Base-by-base conservation (phyloP, 768 basidiomycete genomes). In the Tulasnella sp. region DNA sequence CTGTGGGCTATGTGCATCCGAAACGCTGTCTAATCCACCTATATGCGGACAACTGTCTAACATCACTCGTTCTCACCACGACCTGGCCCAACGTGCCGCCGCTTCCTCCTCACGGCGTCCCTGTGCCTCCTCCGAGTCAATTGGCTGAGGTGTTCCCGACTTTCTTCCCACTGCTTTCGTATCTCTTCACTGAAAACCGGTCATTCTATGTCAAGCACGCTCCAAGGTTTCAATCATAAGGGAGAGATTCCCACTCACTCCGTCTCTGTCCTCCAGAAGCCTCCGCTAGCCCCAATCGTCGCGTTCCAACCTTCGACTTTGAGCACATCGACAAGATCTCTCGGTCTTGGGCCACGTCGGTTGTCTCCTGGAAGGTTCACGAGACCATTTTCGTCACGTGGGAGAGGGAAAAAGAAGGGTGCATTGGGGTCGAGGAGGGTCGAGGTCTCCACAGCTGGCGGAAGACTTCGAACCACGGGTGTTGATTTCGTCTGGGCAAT, bases 41-140 rank as follows among this genome's bases (percentile, higher is more conserved):
- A 38, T 38, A 38, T 7, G 34, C 5, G 34, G 15, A 15, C 15
- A 7, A 38, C 34, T 38, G 34, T 15, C 34, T 38, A 7, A 38
- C 34, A 38, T 38, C 15, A 38, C 34, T 38, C 34, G 34, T 15
- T 15, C 34, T 38, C 34, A 15, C 34, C 34, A 15, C 34, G 34
- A 7, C 34, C 34, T 7, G 34, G 34, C 34, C 34, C 34, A 15
- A 15, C 34, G 34, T 38, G 34, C 34, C 34, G 5, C 34, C 34
- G 34, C 34, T 38, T 38, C 45, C 69, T 64, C 62, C 71, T 73
- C 53, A 66, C 68, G 3, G 69, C 72, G 48, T 73, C 72, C 50
- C 72, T 65, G 61, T 66, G 66, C 30, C 68, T 60, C 61, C 64
- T 66, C 63, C 72, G 72, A 66, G 66, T 72, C 60, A 69, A 70